phyloP scores from a whole-genome alignment of 2,329 filamentous ascomycete genomes.

The Trichoderma aggressivum region DNA sequence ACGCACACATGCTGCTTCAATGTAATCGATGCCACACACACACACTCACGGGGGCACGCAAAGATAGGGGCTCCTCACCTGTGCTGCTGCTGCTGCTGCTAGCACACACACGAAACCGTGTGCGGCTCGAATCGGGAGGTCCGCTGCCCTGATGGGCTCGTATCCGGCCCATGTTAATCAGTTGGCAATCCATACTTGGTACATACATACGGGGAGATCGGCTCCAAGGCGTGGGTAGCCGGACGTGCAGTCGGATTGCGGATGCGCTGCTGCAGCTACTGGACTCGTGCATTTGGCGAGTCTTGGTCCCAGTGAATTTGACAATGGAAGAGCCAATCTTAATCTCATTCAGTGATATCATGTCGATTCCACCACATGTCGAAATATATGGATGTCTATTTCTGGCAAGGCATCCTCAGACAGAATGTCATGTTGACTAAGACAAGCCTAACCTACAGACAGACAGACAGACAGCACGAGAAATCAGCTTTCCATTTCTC shows the following conservation, averaged over 20 bases:
- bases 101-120: neutral
- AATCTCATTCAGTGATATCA: neutral
- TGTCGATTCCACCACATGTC: neutral
- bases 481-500: neutral
- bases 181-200: neutral
- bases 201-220: slow-evolving; percentile 16
- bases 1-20: neutral
- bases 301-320: neutral
- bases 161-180: slow-evolving; percentile 14
- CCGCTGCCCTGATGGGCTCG: slow-evolving; percentile 10
- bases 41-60: neutral
- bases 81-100: neutral
- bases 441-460: neutral
- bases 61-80: slow-evolving; percentile 2
- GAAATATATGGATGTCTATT: neutral
- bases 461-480: neutral
- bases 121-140: slow-evolving; percentile 14
- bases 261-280: slow-evolving; percentile 11
- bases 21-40: neutral
- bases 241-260: slow-evolving; percentile 7
- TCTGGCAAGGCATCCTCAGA: neutral
- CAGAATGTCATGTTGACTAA: neutral
- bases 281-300: neutral
- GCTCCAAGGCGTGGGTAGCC: slow-evolving; percentile 12
- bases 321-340: neutral